Evolutionary conservation across 257 asterid species (phyloP), one percentile per base, ranked within the genome.

Genomic region (Gentiana straminea): DNA sequence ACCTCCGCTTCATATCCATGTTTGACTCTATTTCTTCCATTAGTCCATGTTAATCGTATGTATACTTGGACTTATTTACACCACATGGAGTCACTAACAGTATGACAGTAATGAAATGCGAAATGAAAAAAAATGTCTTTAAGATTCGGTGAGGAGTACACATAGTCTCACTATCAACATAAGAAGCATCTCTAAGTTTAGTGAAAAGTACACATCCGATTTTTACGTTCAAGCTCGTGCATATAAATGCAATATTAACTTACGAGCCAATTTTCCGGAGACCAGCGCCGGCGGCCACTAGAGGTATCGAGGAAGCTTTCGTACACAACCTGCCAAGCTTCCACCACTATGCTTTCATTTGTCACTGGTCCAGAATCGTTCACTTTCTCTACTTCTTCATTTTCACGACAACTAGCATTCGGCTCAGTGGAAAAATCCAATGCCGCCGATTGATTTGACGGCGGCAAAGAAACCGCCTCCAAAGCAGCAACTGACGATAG

Each of bases 281-380:
- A 84, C 95, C 97, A 88, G 33, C 81, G 78, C 62, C 57, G 78
- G 53, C 83, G 84, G 24, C 24, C 24, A 55, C 77, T 79, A 5
- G 83, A 66, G 24, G 89, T 71, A 35, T 78, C 93, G 15, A 91
- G 79, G 55, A 74, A 91, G 68, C 89, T 75, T 8, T 91, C 98
- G 54, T 87, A 81, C 49, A 91, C 97, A 69, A 91, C 75, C 72
- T 87, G 79, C 98, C 98, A 91, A 10, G 95, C 97, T 74, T 91
- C 98, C 60, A 81, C 85, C 61, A 87, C 98, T 47, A 91, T 74
- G 66, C 77, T 82, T 71, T 83, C 90, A 61, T 91, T 83, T 70
- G 88, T 79, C 75, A 70, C 86, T 57, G 41, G 58, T 44, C 70
- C 67, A 52, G 64, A 41, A 10, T 66, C 43, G 33, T 62, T 37